These are phyloP conservation scores for Yarrowia yakushimensis DNA, from an alignment of 805 yeast species.

Conservation along the genomic window DNA sequence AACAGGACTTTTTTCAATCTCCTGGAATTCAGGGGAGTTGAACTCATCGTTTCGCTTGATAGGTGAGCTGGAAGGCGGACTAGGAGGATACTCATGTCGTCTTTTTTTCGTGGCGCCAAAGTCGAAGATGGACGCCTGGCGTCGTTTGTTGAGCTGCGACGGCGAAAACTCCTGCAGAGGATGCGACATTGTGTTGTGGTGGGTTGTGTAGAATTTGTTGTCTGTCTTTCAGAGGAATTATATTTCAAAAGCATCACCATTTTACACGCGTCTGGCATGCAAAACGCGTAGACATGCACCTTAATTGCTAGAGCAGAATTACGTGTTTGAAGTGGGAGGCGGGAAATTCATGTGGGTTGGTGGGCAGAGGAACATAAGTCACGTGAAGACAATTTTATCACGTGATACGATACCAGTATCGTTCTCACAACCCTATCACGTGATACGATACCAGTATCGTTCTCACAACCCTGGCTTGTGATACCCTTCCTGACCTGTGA, in stretches of 20 bases:
- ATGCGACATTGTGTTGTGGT: background rate
- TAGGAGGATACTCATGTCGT: background rate
- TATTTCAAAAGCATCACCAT: background rate
- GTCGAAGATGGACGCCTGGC: constrained; percentile 12
- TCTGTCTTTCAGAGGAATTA: background rate
- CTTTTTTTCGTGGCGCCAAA: constrained; percentile 1
- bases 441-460: too few species aligned
- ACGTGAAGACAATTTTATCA: background rate
- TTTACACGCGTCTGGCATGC: constrained; percentile 20
- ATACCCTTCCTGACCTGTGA: too few species aligned
- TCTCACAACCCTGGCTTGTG: too few species aligned
- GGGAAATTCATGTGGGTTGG: too few species aligned
- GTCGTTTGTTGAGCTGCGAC: background rate
- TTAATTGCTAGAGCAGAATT: background rate
- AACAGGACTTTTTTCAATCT: background rate
- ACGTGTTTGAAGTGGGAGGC: background rate
- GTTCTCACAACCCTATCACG: too few species aligned
- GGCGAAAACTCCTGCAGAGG: constrained; percentile 1
- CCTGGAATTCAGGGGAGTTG: background rate
- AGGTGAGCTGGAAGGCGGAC: constrained; percentile 4
- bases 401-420: too few species aligned
- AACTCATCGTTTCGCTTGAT: background rate
- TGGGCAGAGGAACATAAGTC: too few species aligned
- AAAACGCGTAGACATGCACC: background rate
- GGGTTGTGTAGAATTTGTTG: background rate